Evolutionary conservation across 495 filamentous ascomycete species (phyloP).

Genomic region (Neurospora pannonica): DNA sequence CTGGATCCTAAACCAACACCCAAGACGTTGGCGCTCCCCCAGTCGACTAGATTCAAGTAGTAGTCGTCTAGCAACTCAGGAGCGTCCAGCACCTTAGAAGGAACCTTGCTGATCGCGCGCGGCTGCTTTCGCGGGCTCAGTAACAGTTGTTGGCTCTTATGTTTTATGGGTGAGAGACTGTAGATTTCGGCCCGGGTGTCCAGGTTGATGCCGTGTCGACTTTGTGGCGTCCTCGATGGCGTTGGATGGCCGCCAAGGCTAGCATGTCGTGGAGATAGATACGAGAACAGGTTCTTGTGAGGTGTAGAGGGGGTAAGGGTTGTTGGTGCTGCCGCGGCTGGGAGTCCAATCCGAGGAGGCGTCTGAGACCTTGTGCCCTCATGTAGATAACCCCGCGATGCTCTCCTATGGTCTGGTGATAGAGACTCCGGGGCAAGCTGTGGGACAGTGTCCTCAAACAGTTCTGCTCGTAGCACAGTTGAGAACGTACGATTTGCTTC

Average conservation of each 20-base stretch:
- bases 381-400: slow-evolving; percentile 46
- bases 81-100: slow-evolving; percentile 94
- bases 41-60: slow-evolving; percentile 94
- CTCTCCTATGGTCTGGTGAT: slow-evolving; percentile 51
- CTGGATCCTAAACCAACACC: slow-evolving; percentile 86
- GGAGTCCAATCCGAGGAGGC: slow-evolving; percentile 54
- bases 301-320: slow-evolving; percentile 84
- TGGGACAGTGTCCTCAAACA: slow-evolving; percentile 84
- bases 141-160: slow-evolving; percentile 83
- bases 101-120: slow-evolving; percentile 85
- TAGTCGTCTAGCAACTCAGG: slow-evolving; percentile 95
- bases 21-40: slow-evolving; percentile 90
- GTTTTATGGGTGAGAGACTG: slow-evolving; percentile 83
- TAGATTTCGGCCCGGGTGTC: slow-evolving; percentile 87
- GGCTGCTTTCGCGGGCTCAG: slow-evolving; percentile 81
- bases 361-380: slow-evolving; percentile 71
- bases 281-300: slow-evolving; percentile 94
- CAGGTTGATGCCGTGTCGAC: slow-evolving; percentile 71
- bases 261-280: slow-evolving; percentile 65
- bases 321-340: slow-evolving; percentile 49
- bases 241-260: slow-evolving; percentile 66
- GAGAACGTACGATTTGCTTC: slow-evolving; percentile 91
- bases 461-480: slow-evolving; percentile 75
- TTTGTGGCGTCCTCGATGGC: slow-evolving; percentile 81
- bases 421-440: slow-evolving; percentile 61